Percentiles rank a stretch among this genome's conserved stretches.
Conservation (phyloP, 1,139 yeast species). For the Chernovozyma aurita region DNA sequence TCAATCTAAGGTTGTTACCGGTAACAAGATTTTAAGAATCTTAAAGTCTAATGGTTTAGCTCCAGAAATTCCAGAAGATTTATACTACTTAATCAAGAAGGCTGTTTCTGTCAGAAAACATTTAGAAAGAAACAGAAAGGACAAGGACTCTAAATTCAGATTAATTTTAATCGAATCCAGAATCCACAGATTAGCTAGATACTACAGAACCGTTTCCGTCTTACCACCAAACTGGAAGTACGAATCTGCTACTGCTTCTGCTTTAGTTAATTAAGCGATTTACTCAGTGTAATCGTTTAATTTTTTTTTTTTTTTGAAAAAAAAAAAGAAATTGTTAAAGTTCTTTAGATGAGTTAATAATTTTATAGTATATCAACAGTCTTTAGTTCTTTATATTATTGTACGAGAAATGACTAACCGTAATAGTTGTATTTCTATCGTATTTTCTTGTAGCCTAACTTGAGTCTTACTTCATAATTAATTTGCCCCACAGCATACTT, state of each 20-base stretch:
- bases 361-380: slow-evolving; percentile 1
- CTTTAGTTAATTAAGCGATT: slow-evolving; percentile 85
- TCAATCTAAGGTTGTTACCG: slow-evolving; percentile 95
- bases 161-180: slow-evolving; percentile 99
- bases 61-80: slow-evolving; percentile 99
- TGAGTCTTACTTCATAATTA: too few relatives aligned
- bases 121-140: slow-evolving; percentile 99
- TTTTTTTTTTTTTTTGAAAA: not conserved
- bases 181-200: slow-evolving; percentile 99
- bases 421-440: too few relatives aligned
- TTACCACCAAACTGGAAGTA: slow-evolving; percentile 99
- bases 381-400: not conserved
- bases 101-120: slow-evolving; percentile 99
- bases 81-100: slow-evolving; percentile 98
- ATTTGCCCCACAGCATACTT: too few relatives aligned
- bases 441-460: too few relatives aligned
- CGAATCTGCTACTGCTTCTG: slow-evolving; percentile 99
- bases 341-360: not conserved
- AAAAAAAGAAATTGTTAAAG: slow-evolving; percentile 2
- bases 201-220: slow-evolving; percentile 99
- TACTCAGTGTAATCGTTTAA: too few relatives aligned
- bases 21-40: slow-evolving; percentile 99
- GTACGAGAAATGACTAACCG: too few relatives aligned
- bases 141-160: slow-evolving; percentile 99
- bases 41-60: slow-evolving; percentile 99